phyloP scores from a whole-genome alignment of 2,329 filamentous ascomycete species.

The Cladosporium sp. region DNA sequence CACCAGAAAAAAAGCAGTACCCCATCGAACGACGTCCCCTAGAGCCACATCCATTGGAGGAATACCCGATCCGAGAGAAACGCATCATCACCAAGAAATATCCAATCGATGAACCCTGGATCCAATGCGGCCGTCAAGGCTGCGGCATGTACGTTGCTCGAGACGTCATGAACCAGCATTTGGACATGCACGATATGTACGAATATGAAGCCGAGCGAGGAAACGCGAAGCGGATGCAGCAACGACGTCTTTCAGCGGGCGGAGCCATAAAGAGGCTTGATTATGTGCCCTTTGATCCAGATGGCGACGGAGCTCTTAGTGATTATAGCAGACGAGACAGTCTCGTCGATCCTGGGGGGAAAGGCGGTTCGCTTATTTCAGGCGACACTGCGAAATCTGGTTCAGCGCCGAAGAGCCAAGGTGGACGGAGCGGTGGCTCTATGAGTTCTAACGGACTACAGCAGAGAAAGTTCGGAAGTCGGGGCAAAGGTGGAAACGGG shows the following conservation, averaged over 20 bases:
- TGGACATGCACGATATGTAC: slow-evolving; percentile 6
- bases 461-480: neutral
- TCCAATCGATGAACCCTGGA: neutral
- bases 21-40: no score
- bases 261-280: neutral
- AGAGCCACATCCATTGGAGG: no score
- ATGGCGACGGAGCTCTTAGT: neutral
- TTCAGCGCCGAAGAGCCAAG: no score
- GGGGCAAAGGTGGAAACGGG: neutral
- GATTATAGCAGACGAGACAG: no score
- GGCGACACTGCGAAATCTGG: no score
- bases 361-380: no score
- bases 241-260: no score
- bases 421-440: no score
- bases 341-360: neutral
- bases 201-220: neutral
- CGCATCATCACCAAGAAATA: slow-evolving; percentile 1
- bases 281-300: neutral
- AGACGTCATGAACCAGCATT: neutral
- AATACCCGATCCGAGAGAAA: neutral
- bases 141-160: slow-evolving; percentile 2
- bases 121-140: neutral
- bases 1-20: neutral
- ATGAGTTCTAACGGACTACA: neutral
- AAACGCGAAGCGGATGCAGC: neutral